These are phyloP conservation scores for Spergularia azorica DNA, from an alignment of 179 eudicot species.

Conservation along the genomic window DNA sequence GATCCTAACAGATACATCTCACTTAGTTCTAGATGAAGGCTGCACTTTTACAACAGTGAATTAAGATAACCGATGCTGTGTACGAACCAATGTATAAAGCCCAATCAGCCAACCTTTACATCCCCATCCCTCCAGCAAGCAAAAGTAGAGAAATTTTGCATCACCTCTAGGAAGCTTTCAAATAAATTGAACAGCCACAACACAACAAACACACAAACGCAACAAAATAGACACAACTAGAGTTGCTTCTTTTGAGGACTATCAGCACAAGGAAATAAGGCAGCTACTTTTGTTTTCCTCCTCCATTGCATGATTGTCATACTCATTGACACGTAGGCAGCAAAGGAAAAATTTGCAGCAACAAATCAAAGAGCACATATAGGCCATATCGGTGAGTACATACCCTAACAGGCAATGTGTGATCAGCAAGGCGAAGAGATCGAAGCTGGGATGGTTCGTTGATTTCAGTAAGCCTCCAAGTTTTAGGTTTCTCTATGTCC, in stretches of 20 bases:
- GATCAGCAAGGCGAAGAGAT: slow-evolving; percentile 43
- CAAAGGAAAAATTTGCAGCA: no score
- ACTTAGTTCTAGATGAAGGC: no score
- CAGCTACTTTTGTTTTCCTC: not conserved
- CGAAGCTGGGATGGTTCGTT: slow-evolving; percentile 40
- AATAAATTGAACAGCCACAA: not conserved
- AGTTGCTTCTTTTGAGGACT: not conserved
- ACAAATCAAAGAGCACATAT: slow-evolving; percentile 5
- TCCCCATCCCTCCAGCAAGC: no score
- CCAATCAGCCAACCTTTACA: no score
- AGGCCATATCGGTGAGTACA: slow-evolving; percentile 14
- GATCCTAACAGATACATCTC: no score
- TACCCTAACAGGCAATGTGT: slow-evolving; percentile 39
- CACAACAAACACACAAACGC: not conserved
- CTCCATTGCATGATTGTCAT: not conserved
- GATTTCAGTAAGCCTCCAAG: slow-evolving; percentile 39
- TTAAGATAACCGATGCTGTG: no score
- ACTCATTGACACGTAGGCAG: not conserved
- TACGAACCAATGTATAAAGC: no score
- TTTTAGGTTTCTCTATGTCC: slow-evolving; percentile 32
- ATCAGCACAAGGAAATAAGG: not conserved
- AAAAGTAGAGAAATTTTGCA: no score
- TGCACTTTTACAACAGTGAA: no score
- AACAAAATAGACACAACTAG: not conserved
- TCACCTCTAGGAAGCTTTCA: no score